Evolutionary conservation across 202 grass and related monocot species (phyloP).

Genomic region (Bolboschoenoplectus hybrid): DNA sequence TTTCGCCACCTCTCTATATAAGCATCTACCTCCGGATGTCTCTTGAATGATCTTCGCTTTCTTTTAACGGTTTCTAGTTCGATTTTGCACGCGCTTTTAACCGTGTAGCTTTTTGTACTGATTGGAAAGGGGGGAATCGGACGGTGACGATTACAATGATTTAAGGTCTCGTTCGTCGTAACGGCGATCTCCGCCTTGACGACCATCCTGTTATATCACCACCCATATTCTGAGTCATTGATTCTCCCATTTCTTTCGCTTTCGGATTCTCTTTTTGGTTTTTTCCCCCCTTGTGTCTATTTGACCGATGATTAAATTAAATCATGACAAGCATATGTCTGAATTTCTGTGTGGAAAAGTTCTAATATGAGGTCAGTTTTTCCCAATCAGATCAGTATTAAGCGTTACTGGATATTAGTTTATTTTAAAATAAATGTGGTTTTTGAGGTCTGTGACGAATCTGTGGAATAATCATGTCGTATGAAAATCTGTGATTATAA

Average conservation of each 20-base stretch:
- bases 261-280: neutral
- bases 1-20: slow-evolving; percentile 52
- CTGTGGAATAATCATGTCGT: slow-evolving; percentile 39
- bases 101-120: neutral
- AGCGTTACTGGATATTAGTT: neutral
- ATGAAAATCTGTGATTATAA: slow-evolving; percentile 43
- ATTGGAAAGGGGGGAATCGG: neutral
- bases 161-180: slow-evolving; percentile 99
- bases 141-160: slow-evolving; percentile 62
- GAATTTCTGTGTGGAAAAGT: slow-evolving; percentile 44
- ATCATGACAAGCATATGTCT: slow-evolving; percentile 54
- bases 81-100: neutral
- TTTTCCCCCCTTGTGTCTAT: neutral
- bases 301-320: slow-evolving; percentile 43
- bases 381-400: neutral
- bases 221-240: slow-evolving; percentile 96
- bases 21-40: neutral
- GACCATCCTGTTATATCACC: slow-evolving; percentile 99
- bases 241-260: neutral
- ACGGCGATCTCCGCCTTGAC: slow-evolving; percentile 87
- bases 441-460: slow-evolving; percentile 31
- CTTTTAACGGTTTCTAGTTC: accelerated
- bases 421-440: neutral
- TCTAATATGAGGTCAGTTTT: slow-evolving; percentile 45
- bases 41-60: neutral